Evolutionary conservation across 2,329 filamentous ascomycete species (phyloP), one percentile per base, ranked within the genome.

Genomic region (Parascedosporium putredinis): DNA sequence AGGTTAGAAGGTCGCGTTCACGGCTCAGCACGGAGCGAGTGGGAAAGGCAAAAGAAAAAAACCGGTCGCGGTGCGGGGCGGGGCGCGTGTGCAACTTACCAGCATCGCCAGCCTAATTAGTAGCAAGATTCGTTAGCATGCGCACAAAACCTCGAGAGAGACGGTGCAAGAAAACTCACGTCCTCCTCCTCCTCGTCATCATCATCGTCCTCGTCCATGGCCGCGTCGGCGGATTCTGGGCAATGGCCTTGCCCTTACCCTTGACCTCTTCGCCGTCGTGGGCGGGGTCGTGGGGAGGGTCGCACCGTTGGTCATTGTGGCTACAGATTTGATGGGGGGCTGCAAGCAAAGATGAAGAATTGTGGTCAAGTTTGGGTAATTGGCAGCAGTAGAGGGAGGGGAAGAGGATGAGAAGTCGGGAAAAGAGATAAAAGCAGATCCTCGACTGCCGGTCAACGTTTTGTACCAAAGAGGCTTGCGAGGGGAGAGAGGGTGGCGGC

Each of bases 171-270:
- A 70, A 77, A 58, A 67, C 78, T 79, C 57, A 78, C 76, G 38
- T 76, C 80, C 46, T 84, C 86, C 14, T 84, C 81, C 45, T 79
- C 80, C 23, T 84, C 82, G 2, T 86, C 77, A 20, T 83, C 83
- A 25, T 87, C 84, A 2, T 88, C 79, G 27, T 85, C 84, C 58
- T 88, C 84, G 42, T 84, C 85, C 78, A 88, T 86, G 62, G 75
- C 75, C 61, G 79, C 69, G 58, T 85, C 80, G 56, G 81, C 67
- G 50, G 66, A 49, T 67, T 63, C 54, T 76, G 68, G 56, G 70
- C 67, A 47, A 71, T 63, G 46, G 79, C 77, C 75, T 95, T 95
- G 72, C 88, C 88, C 76, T 95, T 95, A 69, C 87, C 88, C 77
- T 95, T 95, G 66, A 74, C 70, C 60, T 80, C 74, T 54, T 76